Evolutionary conservation across 208 protist genomes (phyloP).

Genomic region (Leishmania aethiopica): DNA sequence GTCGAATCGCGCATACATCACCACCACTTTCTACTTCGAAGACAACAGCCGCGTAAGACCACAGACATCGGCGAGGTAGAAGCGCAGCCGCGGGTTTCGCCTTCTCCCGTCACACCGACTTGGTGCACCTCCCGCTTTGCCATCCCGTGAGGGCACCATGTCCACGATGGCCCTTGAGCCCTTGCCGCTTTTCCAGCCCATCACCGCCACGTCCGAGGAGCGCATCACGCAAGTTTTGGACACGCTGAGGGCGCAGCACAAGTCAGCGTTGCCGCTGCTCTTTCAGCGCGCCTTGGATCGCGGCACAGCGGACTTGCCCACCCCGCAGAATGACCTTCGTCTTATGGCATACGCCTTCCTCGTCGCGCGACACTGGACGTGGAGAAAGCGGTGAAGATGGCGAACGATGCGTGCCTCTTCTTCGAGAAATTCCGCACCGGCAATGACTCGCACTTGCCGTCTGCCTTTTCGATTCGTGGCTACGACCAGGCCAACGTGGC

Average conservation of each 20-base stretch:
- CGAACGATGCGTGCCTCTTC: constrained; percentile 34
- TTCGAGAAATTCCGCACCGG: constrained; percentile 39
- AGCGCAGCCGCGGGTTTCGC: not conserved
- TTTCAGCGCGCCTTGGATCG: constrained; percentile 22
- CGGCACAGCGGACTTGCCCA: constrained; percentile 30
- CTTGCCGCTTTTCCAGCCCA: constrained; percentile 35
- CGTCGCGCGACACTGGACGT: constrained; percentile 61
- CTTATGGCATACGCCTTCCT: constrained; percentile 66
- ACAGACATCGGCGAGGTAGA: not conserved
- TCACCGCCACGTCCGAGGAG: constrained; percentile 54
- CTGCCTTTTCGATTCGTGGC: constrained; percentile 57
- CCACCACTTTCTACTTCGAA: not conserved
- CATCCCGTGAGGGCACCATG: not conserved
- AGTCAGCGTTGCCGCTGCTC: constrained; percentile 21
- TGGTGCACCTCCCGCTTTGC: not conserved
- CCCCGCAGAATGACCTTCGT: constrained; percentile 44
- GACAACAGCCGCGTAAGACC: too few species aligned
- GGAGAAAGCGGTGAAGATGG: constrained; percentile 63
- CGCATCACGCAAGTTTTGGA: constrained; percentile 58
- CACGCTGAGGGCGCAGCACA: constrained; percentile 27
- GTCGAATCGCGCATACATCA: not conserved
- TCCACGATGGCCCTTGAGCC: constrained; percentile 9
- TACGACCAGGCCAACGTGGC: constrained; percentile 44
- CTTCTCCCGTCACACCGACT: not conserved
- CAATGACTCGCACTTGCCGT: constrained; percentile 39